Base-by-base conservation (phyloP, 2,329 filamentous ascomycete species). In the Fusarium ambrosium region DNA sequence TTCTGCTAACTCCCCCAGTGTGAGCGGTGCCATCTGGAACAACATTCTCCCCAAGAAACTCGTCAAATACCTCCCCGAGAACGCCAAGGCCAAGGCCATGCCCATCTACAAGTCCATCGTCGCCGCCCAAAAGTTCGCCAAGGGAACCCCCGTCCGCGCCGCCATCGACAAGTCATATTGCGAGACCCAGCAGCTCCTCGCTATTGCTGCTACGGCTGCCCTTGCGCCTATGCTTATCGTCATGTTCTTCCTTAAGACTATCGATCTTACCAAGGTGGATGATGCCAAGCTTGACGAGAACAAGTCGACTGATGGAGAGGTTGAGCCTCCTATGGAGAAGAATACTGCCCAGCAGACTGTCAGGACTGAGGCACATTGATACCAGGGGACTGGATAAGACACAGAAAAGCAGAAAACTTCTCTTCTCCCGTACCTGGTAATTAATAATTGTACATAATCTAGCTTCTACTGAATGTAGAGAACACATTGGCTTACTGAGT, bases 1-100 rank as follows among this genome's bases (percentile, higher is more conserved):
- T 0, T 0, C 4, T 29, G 5, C 65, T 77, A 13, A 77, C 20
- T 11, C 6, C 11, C 4, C 18, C 16, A 84, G 80, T 32, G 80
- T 84, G 7, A 79, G 80, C 7, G 82, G 82, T 2, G 82, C 81
- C 11, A 84, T 84, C 36, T 84, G 82, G 82, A 80, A 80, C 51
- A 77, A 78, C 13, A 71, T 79, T 4, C 78, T 81, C 4, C 79
- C 77, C 0, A 65, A 72, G 14, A 81, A 81, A 20, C 77, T 81
- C 2, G n/a, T 62, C 5, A 56, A 64, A 0, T 78, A 80, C 39
- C 77, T 80, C 14, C 77, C 78, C 3, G 65, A 66, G 0, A 55
- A 64, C 24, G 74, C 77, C 24, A 77, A 78, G 10, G 59, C 68
- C 2, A 73, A 80, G 10, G 77, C 78, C 9, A 60, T 68, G 61